Percentiles rank a stretch among this genome's conserved stretches.
phyloP scores from a whole-genome alignment of 345 rosid species.

The Lepidium aucheri region DNA sequence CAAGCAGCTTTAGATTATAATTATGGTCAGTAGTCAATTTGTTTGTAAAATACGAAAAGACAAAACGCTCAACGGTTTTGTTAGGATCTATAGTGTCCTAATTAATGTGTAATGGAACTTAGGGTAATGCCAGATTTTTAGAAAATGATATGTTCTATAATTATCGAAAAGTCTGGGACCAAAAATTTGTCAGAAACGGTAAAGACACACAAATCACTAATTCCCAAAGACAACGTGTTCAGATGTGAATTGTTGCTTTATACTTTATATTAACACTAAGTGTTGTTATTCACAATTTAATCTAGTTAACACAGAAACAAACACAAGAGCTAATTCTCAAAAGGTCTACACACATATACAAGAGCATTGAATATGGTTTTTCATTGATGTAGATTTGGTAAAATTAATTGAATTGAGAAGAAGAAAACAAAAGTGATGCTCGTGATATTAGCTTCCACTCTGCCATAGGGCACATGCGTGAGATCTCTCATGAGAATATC shows the following conservation, averaged over 20 bases:
- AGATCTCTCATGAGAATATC: constrained; percentile 23
- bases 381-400: neutral
- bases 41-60: neutral
- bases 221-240: neutral
- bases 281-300: neutral
- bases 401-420: neutral
- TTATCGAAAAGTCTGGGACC: neutral
- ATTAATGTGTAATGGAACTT: neutral
- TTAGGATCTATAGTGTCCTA: neutral
- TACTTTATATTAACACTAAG: neutral
- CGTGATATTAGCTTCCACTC: neutral
- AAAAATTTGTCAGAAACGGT: neutral
- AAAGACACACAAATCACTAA: neutral
- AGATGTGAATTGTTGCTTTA: neutral
- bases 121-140: neutral
- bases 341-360: neutral
- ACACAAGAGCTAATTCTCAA: neutral
- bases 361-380: neutral
- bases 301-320: neutral
- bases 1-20: too few relatives aligned
- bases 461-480: constrained; percentile 18
- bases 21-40: too few relatives aligned
- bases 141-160: neutral
- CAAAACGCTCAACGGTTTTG: neutral
- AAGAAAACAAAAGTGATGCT: constrained; percentile 15